phyloP scores from a whole-genome alignment of 169 alveolate genomes.

The Plasmodium relictum region DNA sequence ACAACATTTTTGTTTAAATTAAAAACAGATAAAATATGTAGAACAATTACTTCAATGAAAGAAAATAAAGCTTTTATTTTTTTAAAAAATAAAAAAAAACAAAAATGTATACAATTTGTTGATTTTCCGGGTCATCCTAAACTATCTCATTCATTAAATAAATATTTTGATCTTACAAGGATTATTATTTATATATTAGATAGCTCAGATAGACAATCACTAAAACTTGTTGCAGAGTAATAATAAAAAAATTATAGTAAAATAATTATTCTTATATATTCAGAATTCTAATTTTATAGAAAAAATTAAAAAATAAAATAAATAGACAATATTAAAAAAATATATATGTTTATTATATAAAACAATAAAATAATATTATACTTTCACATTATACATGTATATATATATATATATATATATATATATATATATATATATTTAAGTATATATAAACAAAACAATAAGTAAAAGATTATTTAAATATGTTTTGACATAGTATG shows the following conservation, averaged over 20 bases:
- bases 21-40: conserved; percentile 55
- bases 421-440: background rate
- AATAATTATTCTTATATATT: too few relatives aligned
- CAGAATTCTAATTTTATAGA: background rate
- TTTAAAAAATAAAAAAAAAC: conserved; percentile 37
- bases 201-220: conserved; percentile 62
- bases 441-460: background rate
- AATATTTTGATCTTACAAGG: conserved; percentile 44
- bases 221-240: conserved; percentile 70
- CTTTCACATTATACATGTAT: background rate
- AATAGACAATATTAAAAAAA: background rate
- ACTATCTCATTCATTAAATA: conserved; percentile 19
- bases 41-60: conserved; percentile 68
- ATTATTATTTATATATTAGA: conserved; percentile 44
- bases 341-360: background rate
- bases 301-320: background rate
- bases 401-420: background rate
- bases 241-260: background rate
- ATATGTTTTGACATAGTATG: too few relatives aligned
- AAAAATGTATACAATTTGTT: conserved; percentile 55
- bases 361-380: background rate
- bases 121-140: conserved; percentile 72
- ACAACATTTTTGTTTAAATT: conserved; percentile 54
- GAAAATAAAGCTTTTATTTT: conserved; percentile 53
- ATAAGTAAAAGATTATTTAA: background rate